A percentile compares a stretch with the other conserved stretches of the same genome.
Conservation (phyloP, 139 green algal species). For the Micromonas commoda region DNA sequence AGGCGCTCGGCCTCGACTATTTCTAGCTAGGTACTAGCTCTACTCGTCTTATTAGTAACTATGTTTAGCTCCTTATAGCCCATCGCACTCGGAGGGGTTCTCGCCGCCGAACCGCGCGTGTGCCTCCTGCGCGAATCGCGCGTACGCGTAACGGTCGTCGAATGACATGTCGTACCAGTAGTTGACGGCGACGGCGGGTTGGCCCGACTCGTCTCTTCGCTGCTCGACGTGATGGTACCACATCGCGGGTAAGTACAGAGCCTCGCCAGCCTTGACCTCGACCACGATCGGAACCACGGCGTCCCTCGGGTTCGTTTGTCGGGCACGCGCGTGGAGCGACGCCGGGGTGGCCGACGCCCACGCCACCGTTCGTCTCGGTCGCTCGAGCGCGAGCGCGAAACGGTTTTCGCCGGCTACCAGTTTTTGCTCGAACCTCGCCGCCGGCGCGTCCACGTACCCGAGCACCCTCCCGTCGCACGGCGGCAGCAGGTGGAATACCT, state of each 20-base stretch:
- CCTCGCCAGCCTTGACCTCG: background rate
- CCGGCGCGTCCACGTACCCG: background rate
- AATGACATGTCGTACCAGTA: background rate
- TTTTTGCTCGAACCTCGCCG: background rate
- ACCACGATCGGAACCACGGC: background rate
- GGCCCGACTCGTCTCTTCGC: background rate
- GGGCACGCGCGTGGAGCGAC: background rate
- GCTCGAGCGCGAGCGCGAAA: background rate
- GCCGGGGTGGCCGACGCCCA: background rate
- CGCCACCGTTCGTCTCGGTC: background rate
- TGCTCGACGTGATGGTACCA: background rate
- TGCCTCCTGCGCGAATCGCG: background rate
- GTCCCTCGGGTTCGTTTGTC: no score
- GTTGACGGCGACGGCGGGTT: background rate
- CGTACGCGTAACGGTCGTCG: background rate
- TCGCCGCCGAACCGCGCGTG: background rate
- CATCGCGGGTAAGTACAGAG: background rate
- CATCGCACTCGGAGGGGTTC: background rate
- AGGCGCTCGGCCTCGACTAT: slow-evolving; percentile 15
- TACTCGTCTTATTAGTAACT: background rate
- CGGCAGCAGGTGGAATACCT: background rate
- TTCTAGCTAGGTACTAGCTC: no score
- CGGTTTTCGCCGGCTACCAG: background rate
- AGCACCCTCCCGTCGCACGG: background rate
- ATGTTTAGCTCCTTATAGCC: background rate